phyloP scores from a whole-genome alignment of 2,329 filamentous ascomycete species.

The Penicillium thymicola region DNA sequence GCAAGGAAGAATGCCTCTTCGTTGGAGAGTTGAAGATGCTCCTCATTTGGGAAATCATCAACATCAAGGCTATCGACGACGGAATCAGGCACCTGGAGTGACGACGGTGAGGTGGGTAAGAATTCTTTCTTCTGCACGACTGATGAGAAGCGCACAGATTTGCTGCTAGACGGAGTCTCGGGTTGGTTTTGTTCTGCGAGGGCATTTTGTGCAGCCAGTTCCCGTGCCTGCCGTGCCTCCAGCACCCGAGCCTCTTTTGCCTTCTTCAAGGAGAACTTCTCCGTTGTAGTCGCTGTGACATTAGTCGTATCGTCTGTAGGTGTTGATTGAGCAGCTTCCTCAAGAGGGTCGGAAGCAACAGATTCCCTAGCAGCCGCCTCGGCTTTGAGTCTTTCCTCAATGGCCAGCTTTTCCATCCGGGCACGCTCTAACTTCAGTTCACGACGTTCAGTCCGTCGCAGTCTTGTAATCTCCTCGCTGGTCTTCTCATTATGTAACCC shows the following conservation, averaged over 20 bases:
- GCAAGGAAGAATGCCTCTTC: constrained; percentile 90
- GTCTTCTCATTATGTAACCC: constrained; percentile 65
- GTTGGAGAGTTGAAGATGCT: constrained; percentile 86
- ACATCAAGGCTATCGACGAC: constrained; percentile 13
- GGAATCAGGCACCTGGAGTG: constrained; percentile 12
- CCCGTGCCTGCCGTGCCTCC: constrained; percentile 19
- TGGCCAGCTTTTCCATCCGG: constrained; percentile 77
- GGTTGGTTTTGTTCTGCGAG: constrained; percentile 8
- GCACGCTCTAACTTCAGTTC: constrained; percentile 89
- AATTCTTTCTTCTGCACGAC: constrained; percentile 64
- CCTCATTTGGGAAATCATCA: constrained; percentile 52
- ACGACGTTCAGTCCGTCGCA: constrained; percentile 74
- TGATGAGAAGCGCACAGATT: constrained; percentile 69
- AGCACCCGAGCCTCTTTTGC: constrained; percentile 31
- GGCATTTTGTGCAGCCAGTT: constrained; percentile 14
- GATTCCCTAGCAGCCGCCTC: constrained; percentile 44
- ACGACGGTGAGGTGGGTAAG: constrained; percentile 24
- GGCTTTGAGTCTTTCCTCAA: constrained; percentile 66
- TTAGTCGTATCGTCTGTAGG: constrained; percentile 18
- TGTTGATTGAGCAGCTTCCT: constrained; percentile 12
- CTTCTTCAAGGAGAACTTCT: constrained; percentile 36
- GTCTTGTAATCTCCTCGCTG: constrained; percentile 75
- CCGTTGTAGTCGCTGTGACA: constrained; percentile 18
- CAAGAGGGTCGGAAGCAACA: constrained; percentile 3
- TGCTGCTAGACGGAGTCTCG: constrained; percentile 35